Percentiles rank a stretch among this genome's conserved stretches.
These are phyloP conservation scores for Paralagenidium karlingii DNA, from an alignment of 352 stramenopile genomes.

Conservation along the genomic window DNA sequence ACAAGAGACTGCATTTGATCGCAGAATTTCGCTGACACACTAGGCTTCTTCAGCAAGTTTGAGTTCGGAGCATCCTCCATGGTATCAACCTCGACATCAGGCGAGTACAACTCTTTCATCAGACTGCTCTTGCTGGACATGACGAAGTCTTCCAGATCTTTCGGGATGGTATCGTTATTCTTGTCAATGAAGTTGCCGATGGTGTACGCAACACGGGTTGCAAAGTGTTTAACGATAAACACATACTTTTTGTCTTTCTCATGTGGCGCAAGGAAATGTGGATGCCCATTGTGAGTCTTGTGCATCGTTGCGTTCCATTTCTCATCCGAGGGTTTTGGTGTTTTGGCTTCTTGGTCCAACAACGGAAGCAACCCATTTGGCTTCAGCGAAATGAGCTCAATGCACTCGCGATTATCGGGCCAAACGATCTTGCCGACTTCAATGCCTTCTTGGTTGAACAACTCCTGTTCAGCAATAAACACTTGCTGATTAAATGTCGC, in stretches of 20 bases:
- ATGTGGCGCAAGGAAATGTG: slow-evolving; percentile 64
- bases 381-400: slow-evolving; percentile 71
- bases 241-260: slow-evolving; percentile 86
- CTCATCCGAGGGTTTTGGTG: slow-evolving; percentile 66
- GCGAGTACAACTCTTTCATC: slow-evolving; percentile 66
- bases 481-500: slow-evolving; percentile 85
- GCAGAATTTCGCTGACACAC: slow-evolving; percentile 74
- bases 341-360: slow-evolving; percentile 70
- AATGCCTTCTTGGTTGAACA: slow-evolving; percentile 72
- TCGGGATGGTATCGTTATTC: slow-evolving; percentile 93
- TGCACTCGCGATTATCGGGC: slow-evolving; percentile 78
- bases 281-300: slow-evolving; percentile 56
- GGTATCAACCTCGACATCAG: slow-evolving; percentile 5
- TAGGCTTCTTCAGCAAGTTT: slow-evolving; percentile 29
- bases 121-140: slow-evolving; percentile 62
- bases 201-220: slow-evolving; percentile 90
- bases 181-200: slow-evolving; percentile 94
- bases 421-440: slow-evolving; percentile 73
- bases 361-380: slow-evolving; percentile 70
- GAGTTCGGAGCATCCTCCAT: slow-evolving; percentile 19
- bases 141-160: slow-evolving; percentile 85
- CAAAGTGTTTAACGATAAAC: slow-evolving; percentile 96
- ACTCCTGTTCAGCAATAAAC: slow-evolving; percentile 76
- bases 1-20: slow-evolving; percentile 81
- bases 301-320: slow-evolving; percentile 79